These are phyloP conservation scores for Trichocladium antarcticum DNA, from an alignment of 495 filamentous ascomycete species.

Conservation along the genomic window DNA sequence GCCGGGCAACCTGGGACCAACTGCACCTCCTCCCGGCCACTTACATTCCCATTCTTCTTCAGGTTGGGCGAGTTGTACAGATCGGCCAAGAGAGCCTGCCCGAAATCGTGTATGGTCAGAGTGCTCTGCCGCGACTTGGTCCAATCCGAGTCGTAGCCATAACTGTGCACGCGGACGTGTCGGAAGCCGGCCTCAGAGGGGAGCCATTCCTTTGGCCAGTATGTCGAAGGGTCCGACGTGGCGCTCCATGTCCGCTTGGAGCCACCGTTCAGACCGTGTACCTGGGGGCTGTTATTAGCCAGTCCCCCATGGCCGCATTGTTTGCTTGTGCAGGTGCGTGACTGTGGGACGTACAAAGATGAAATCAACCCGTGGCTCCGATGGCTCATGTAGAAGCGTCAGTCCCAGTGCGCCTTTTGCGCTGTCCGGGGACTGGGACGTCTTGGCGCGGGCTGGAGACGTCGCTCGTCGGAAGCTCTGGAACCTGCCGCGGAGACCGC, in stretches of 20 bases:
- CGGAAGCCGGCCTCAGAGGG: conserved; percentile 19
- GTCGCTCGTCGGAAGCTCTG: conserved; percentile 9
- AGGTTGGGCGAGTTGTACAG: conserved; percentile 14
- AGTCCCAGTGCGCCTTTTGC: conserved; percentile 7
- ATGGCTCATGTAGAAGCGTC: conserved; percentile 13
- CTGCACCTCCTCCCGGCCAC: background rate
- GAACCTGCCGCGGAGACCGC: conserved; percentile 6
- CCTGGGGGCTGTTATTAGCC: background rate
- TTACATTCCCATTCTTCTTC: conserved; percentile 15
- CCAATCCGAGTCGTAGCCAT: conserved; percentile 25
- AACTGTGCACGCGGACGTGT: conserved; percentile 23
- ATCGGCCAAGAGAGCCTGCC: conserved; percentile 17
- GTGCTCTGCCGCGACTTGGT: conserved; percentile 5
- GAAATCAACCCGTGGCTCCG: conserved; percentile 16
- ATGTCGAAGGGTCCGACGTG: conserved; percentile 8
- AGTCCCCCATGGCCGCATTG: background rate
- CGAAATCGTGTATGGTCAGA: conserved; percentile 23
- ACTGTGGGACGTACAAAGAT: conserved; percentile 14
- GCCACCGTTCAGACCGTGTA: conserved; percentile 25
- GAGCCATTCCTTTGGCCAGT: conserved; percentile 29
- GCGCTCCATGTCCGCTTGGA: conserved; percentile 21
- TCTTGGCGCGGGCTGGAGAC: conserved; percentile 9
- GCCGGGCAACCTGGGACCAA: background rate
- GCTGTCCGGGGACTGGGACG: conserved; percentile 7
- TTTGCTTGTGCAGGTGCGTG: background rate